Base-by-base conservation (phyloP, 208 protist species). In the Polymyxa betae region DNA sequence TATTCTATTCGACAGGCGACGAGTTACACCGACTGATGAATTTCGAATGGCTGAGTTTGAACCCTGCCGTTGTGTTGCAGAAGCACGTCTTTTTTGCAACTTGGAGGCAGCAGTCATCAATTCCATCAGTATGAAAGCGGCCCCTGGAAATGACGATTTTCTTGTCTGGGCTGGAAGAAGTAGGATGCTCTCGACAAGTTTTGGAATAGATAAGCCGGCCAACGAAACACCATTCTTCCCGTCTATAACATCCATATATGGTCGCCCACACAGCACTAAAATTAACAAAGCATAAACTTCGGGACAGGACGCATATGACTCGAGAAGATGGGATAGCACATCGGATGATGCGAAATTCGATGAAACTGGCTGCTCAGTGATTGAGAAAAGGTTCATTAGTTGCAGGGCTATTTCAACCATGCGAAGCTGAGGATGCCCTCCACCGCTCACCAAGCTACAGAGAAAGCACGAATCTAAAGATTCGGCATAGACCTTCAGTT, bases 401-500 rank as follows among this genome's bases (percentile, higher is more conserved):
- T 82, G 72, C 35, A 82, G n/a, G 16, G 72, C 72, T 35, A 82
- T 35, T 43, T 40, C 16, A 43, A 43, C 40, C 5, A n/a, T 82
- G 5, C 72, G 72, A 20, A 5, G 5, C n/a, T 82, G 72, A 5
- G 72, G 72, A 43, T 82, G 5, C 35, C 72, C 16, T 35, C 72
- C 72, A 20, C 72, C 72, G 5, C 35, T n/a, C 35, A 82, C 72
- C 72, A 82, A 43, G 12, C 5, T 82, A n/a, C 72, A 82, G n/a
- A 82, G 5, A 43, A 82, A 82, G n/a, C n/a, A 82, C 35, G 72
- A 5, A 43, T 82, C 72, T 12, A 82, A 20, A 12, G 72, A 82
- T 5, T 82, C n/a, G 72, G 35, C n/a, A n/a, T 45, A 82, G 12
- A 82, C 35, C 35, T 12, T n/a, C 5, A 82, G 72, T 35, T 43